Conservation (phyloP, 768 basidiomycete species). For the Scleroderma bovista region DNA sequence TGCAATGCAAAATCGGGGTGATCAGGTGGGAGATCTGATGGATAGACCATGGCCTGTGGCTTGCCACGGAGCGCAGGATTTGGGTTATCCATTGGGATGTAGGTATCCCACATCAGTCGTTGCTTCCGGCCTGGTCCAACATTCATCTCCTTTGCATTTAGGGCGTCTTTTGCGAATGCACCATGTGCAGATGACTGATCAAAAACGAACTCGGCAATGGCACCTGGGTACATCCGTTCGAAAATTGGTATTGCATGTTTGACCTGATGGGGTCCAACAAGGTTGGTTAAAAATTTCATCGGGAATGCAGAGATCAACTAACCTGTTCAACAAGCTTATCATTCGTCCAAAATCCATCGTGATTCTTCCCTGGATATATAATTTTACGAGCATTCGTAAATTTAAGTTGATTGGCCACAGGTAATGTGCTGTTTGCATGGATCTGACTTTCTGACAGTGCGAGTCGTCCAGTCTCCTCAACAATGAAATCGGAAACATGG, state of each 20-base stretch:
- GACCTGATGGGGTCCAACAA: slow-evolving; percentile 1
- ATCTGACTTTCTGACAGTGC: slow-evolving; percentile 6
- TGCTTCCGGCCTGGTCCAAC: slow-evolving; percentile 16
- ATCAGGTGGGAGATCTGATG: not conserved
- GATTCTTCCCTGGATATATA: slow-evolving; percentile 19
- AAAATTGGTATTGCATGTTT: not conserved
- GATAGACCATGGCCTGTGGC: slow-evolving; percentile 3
- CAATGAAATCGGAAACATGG: slow-evolving; percentile 17
- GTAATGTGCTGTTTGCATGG: slow-evolving; percentile 3
- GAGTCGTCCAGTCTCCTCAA: slow-evolving; percentile 12
- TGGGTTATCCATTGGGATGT: slow-evolving; percentile 11
- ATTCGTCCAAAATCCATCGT: slow-evolving; percentile 21
- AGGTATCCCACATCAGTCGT: slow-evolving; percentile 7
- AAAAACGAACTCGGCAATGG: slow-evolving; percentile 16
- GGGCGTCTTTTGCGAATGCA: slow-evolving; percentile 18
- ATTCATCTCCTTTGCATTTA: slow-evolving; percentile 25
- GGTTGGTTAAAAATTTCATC: slow-evolving; percentile 5
- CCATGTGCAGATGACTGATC: slow-evolving; percentile 23
- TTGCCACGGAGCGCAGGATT: slow-evolving; percentile 6
- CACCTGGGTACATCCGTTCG: slow-evolving; percentile 15
- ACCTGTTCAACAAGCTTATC: slow-evolving; percentile 14
- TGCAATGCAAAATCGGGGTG: not conserved
- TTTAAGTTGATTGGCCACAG: slow-evolving; percentile 1
- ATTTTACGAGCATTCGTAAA: slow-evolving; percentile 8
- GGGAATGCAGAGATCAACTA: not conserved